phyloP scores from a whole-genome alignment of 2,329 filamentous ascomycete species.

The Cladosporium sp. region DNA sequence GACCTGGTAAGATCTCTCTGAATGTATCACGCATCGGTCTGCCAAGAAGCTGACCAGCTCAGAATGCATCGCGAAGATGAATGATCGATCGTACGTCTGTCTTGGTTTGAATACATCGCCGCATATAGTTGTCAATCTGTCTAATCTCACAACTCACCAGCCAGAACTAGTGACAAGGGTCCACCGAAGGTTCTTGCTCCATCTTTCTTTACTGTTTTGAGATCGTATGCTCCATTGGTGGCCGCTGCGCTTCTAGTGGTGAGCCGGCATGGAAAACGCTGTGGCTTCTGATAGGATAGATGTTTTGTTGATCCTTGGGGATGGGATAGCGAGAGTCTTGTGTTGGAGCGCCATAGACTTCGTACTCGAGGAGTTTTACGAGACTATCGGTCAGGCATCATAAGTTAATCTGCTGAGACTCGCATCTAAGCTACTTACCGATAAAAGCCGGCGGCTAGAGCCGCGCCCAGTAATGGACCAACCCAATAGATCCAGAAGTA shows the following conservation, averaged over 20 bases:
- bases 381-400: constrained; percentile 21
- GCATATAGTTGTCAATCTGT: too few species aligned
- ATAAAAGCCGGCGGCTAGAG: constrained; percentile 29
- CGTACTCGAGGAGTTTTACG: constrained; percentile 29
- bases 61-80: too few species aligned
- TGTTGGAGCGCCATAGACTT: constrained; percentile 8
- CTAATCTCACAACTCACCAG: too few species aligned
- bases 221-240: too few species aligned
- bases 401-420: neutral
- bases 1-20: too few species aligned
- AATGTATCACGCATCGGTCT: too few species aligned
- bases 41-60: too few species aligned
- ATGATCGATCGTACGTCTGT: too few species aligned
- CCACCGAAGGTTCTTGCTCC: too few species aligned
- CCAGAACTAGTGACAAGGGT: too few species aligned
- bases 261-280: neutral
- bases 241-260: neutral
- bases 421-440: constrained; percentile 12
- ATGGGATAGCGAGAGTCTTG: neutral
- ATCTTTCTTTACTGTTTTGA: too few species aligned
- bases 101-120: too few species aligned
- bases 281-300: neutral
- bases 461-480: constrained; percentile 24
- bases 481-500: constrained; percentile 36
- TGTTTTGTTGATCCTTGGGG: neutral